Evolutionary conservation across 2,329 filamentous ascomycete species (phyloP).

Genomic region (Aspergillus brunneoviolaceus): DNA sequence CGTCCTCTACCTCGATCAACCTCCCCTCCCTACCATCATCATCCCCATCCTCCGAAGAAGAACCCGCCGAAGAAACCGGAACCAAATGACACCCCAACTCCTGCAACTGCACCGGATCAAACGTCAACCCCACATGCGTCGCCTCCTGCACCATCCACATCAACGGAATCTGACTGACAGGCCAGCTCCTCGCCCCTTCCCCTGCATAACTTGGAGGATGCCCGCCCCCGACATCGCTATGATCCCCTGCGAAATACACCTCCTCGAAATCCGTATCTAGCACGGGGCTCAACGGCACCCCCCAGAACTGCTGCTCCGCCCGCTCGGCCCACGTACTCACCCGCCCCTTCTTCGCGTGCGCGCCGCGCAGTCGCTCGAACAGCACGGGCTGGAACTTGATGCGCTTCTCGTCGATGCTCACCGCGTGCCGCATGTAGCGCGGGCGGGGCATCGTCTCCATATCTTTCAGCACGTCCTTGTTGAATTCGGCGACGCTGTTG

Average conservation of each 20-base stretch:
- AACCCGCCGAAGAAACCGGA: too few relatives aligned
- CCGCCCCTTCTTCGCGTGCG: neutral
- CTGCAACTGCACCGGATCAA: slow-evolving; percentile 50
- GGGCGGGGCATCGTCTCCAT: slow-evolving; percentile 32
- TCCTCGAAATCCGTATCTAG: slow-evolving; percentile 63
- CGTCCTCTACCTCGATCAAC: neutral
- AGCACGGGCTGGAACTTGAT: slow-evolving; percentile 48
- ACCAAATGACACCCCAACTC: slow-evolving; percentile 18
- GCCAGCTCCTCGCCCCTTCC: slow-evolving; percentile 38
- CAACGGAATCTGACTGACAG: slow-evolving; percentile 64
- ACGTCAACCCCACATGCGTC: slow-evolving; percentile 62
- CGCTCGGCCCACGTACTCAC: slow-evolving; percentile 24
- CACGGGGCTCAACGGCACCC: neutral
- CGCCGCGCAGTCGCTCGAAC: slow-evolving; percentile 9
- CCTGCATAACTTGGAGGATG: slow-evolving; percentile 52
- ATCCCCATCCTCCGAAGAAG: too few relatives aligned
- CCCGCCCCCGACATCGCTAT: slow-evolving; percentile 74
- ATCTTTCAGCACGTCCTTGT: slow-evolving; percentile 14
- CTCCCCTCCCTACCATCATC: neutral
- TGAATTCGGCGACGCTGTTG: slow-evolving; percentile 25
- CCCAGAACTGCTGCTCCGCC: slow-evolving; percentile 5
- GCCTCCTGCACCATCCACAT: slow-evolving; percentile 68
- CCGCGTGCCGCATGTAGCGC: slow-evolving; percentile 53
- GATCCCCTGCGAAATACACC: slow-evolving; percentile 69
- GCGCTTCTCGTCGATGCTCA: slow-evolving; percentile 54